Evolutionary conservation across 1,284 basidiomycete genomes (phyloP).

Genomic region (Fomitopsis palustris): DNA sequence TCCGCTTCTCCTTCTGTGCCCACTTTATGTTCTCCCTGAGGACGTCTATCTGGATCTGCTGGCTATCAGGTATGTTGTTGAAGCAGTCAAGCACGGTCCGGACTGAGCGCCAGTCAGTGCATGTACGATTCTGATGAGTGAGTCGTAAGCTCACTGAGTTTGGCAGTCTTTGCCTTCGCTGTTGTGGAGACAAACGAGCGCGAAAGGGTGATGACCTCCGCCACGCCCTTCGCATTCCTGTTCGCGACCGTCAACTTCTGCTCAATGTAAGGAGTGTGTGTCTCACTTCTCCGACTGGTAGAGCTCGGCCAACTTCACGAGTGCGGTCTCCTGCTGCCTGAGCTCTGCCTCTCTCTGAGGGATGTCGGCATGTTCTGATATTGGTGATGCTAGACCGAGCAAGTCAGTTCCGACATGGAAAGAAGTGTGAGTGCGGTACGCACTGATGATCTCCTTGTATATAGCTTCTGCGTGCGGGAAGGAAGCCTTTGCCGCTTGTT

Average conservation of each 20-base stretch:
- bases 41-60: constrained; percentile 81
- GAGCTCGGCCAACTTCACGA: constrained; percentile 85
- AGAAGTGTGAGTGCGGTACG: constrained; percentile 6
- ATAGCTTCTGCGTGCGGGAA: constrained; percentile 58
- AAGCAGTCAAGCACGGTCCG: constrained; percentile 93
- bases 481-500: constrained; percentile 45
- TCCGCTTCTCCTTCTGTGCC: constrained; percentile 90
- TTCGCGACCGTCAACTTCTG: background rate
- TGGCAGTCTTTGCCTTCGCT: constrained; percentile 98
- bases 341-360: constrained; percentile 55
- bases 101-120: constrained; percentile 44
- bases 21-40: constrained; percentile 91
- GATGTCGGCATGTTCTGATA: constrained; percentile 18
- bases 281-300: constrained; percentile 83
- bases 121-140: background rate
- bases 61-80: constrained; percentile 70
- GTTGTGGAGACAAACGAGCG: constrained; percentile 91
- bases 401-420: background rate
- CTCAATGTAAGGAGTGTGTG: background rate
- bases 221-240: constrained; percentile 84
- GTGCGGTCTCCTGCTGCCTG: constrained; percentile 82
- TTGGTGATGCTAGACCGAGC: constrained; percentile 15
- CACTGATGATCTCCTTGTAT: constrained; percentile 66
- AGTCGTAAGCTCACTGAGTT: constrained; percentile 73
- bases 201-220: constrained; percentile 84